phyloP scores from a whole-genome alignment of 352 stramenopile species.

The Phytophthora europaea region DNA sequence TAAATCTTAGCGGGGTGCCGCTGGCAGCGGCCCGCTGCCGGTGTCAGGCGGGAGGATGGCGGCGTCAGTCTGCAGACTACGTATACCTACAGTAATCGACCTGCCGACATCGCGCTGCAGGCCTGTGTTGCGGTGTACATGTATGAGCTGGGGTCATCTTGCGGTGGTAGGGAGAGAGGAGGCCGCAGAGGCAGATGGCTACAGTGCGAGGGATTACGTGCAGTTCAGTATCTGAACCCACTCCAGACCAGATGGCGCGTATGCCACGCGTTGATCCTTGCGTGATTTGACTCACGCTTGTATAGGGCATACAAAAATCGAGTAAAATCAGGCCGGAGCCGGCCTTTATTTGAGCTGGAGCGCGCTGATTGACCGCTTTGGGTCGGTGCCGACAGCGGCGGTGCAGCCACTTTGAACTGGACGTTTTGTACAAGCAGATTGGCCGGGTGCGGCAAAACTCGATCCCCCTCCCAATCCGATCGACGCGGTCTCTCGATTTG shows the following conservation, averaged over 20 bases:
- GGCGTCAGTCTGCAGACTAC: not conserved
- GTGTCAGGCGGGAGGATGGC: not conserved
- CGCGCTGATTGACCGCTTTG: constrained; percentile 37
- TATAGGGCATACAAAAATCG: constrained; percentile 24
- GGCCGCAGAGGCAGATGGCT: not conserved
- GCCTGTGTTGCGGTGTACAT: not conserved
- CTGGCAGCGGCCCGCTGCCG: no score
- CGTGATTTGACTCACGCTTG: not conserved
- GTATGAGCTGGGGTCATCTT: not conserved
- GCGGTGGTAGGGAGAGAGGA: not conserved
- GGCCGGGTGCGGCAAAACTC: not conserved
- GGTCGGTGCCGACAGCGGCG: constrained; percentile 26
- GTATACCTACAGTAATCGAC: not conserved
- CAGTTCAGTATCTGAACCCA: constrained; percentile 21
- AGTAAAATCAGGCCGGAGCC: constrained; percentile 39
- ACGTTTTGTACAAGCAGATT: constrained; percentile 11
- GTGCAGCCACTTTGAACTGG: constrained; percentile 38
- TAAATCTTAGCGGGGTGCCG: not conserved
- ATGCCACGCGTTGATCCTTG: constrained; percentile 31
- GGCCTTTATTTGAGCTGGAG: constrained; percentile 31
- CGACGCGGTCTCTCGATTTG: not conserved
- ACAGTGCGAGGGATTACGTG: not conserved
- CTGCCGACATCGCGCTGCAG: not conserved
- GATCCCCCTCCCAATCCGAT: constrained; percentile 8
- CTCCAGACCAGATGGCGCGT: constrained; percentile 18